These are phyloP conservation scores for Dendrobium nobile DNA, from an alignment of 106 monocot species.

Conservation along the genomic window DNA sequence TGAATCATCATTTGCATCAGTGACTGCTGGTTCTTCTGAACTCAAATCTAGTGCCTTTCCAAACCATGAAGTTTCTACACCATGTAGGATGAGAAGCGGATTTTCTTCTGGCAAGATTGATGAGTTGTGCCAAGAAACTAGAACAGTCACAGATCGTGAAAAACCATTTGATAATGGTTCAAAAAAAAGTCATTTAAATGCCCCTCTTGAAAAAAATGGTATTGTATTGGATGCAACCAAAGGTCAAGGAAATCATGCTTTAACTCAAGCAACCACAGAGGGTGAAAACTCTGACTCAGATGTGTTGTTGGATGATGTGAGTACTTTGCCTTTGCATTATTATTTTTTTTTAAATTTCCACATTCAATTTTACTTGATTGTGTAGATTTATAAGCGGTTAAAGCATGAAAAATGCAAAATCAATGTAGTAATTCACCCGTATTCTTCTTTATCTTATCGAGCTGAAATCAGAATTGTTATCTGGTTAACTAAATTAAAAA, in stretches of 20 bases:
- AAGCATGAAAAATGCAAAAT: too few relatives aligned
- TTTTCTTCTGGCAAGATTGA: neutral
- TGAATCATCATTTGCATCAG: neutral
- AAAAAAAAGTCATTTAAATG: neutral
- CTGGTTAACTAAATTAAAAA: too few relatives aligned
- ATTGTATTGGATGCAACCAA: conserved; percentile 1
- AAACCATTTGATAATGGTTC: neutral
- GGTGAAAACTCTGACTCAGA: conserved; percentile 30
- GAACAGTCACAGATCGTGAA: neutral
- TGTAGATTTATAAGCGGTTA: neutral
- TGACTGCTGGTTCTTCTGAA: neutral
- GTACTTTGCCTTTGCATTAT: neutral
- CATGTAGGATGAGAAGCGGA: neutral
- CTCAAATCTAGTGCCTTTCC: neutral
- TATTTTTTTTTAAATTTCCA: neutral
- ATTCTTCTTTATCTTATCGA: too few relatives aligned
- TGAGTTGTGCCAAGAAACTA: neutral
- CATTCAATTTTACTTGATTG: neutral
- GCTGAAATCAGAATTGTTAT: too few relatives aligned
- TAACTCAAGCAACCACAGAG: conserved; percentile 10
- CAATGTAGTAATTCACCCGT: too few relatives aligned
- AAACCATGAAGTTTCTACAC: neutral
- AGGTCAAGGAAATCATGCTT: conserved; percentile 2
- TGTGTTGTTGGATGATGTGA: conserved; percentile 34
- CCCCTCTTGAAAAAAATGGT: conserved; percentile 3